Percentiles rank a stretch among this genome's conserved stretches.
Conservation (phyloP, 2,329 filamentous ascomycete species). For the Sarocladium oryzae region DNA sequence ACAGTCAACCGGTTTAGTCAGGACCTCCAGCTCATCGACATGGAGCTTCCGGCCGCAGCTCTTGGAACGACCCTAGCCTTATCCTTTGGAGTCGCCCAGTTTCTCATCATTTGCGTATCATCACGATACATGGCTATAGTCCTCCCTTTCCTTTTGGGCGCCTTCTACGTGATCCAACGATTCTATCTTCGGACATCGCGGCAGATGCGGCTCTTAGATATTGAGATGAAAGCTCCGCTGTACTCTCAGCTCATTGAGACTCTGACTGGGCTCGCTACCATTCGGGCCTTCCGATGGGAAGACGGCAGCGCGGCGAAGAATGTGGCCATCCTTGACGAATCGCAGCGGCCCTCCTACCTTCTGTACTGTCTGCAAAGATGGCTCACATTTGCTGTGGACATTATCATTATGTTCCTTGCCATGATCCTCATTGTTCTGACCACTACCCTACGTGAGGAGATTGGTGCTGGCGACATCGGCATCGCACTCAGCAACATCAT, state of each 20-base stretch:
- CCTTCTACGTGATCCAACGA: slow-evolving; percentile 14
- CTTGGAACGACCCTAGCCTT: slow-evolving; percentile 17
- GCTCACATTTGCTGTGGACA: slow-evolving; percentile 18
- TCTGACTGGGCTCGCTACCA: slow-evolving; percentile 36
- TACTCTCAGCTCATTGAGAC: slow-evolving; percentile 46
- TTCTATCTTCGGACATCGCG: slow-evolving; percentile 45
- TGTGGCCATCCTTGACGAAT: slow-evolving; percentile 30
- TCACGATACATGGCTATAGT: slow-evolving; percentile 16
- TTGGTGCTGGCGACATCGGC: too few relatives aligned
- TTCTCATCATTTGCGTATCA: slow-evolving; percentile 14
- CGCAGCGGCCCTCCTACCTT: slow-evolving; percentile 42
- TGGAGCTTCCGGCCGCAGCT: slow-evolving; percentile 29
- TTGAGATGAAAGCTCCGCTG: slow-evolving; percentile 42
- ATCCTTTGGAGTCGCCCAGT: slow-evolving; percentile 13
- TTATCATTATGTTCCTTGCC: slow-evolving; percentile 13
- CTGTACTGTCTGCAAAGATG: slow-evolving; percentile 22
- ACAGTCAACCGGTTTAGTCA: slow-evolving; percentile 39
- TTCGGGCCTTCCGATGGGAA: slow-evolving; percentile 44
- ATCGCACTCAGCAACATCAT: too few relatives aligned
- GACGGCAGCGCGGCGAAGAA: slow-evolving; percentile 15
- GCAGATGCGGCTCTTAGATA: slow-evolving; percentile 44
- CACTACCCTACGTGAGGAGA: too few relatives aligned
- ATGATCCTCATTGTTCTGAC: too few relatives aligned
- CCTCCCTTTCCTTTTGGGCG: slow-evolving; percentile 10
- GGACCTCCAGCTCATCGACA: slow-evolving; percentile 35